These are phyloP conservation scores for Violaceomyces palustris DNA, from an alignment of 1,284 basidiomycete species.

Conservation along the genomic window DNA sequence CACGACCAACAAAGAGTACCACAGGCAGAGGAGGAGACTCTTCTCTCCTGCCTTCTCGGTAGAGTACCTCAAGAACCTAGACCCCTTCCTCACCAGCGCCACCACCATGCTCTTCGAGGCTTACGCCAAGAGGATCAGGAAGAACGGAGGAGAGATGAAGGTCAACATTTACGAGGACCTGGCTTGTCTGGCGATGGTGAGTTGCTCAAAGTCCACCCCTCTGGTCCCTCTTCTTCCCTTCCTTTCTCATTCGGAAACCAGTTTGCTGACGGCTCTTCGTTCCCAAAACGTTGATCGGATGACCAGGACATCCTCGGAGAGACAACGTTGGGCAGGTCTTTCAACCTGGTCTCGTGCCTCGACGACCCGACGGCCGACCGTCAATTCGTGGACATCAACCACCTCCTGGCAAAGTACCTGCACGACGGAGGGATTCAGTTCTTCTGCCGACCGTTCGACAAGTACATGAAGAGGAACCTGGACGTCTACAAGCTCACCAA, in stretches of 20 bases:
- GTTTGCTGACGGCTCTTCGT: no score
- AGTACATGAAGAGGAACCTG: constrained; percentile 9
- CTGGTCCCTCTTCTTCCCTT: neutral
- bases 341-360: constrained; percentile 5
- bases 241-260: neutral
- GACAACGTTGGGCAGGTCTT: constrained; percentile 3
- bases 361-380: constrained; percentile 4
- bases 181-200: constrained; percentile 4
- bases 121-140: neutral
- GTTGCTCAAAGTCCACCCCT: no score
- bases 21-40: constrained; percentile 1
- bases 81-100: constrained; percentile 3
- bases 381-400: constrained; percentile 6
- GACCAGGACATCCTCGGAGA: constrained; percentile 5
- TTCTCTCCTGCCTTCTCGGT: constrained; percentile 5
- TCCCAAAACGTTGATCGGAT: no score
- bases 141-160: neutral
- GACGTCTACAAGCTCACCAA: constrained; percentile 9
- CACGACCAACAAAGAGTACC: constrained; percentile 9
- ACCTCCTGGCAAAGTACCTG: constrained; percentile 4
- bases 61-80: constrained; percentile 4
- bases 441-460: constrained; percentile 6
- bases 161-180: constrained; percentile 7
- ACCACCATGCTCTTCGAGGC: constrained; percentile 5
- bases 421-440: constrained; percentile 6